These are phyloP conservation scores for Suhomyces maxii DNA, from an alignment of 1,139 yeast species.

Conservation along the genomic window DNA sequence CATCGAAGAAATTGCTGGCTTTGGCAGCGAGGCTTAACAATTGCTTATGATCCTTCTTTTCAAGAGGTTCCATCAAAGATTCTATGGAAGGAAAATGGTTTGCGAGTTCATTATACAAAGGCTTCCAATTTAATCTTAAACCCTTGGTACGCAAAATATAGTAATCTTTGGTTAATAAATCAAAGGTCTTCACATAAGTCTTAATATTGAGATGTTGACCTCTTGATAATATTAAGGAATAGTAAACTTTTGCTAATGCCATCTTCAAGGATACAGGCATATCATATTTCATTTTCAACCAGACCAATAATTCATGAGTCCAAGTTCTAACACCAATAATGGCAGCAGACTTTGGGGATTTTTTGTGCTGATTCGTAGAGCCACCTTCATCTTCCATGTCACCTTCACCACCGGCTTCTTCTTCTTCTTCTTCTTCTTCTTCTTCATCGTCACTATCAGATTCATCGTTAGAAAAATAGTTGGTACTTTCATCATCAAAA, in stretches of 20 bases:
- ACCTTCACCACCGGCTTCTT: constrained; percentile 28
- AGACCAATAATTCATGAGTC: constrained; percentile 83
- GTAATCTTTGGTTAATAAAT: constrained; percentile 53
- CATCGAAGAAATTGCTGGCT: constrained; percentile 48
- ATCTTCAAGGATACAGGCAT: constrained; percentile 70
- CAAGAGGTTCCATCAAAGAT: constrained; percentile 31
- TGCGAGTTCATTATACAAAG: constrained; percentile 40
- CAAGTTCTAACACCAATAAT: constrained; percentile 77
- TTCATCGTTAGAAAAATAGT: constrained; percentile 21
- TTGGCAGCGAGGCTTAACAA: constrained; percentile 47
- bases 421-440: constrained; percentile 24
- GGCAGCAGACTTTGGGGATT: constrained; percentile 68
- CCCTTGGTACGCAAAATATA: constrained; percentile 35
- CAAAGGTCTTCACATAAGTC: constrained; percentile 66
- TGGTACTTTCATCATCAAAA: constrained; percentile 22
- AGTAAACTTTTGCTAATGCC: constrained; percentile 68
- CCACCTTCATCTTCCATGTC: constrained; percentile 46
- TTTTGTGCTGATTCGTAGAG: constrained; percentile 49
- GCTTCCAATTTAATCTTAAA: constrained; percentile 53
- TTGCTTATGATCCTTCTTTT: constrained; percentile 44
- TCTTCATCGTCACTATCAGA: constrained; percentile 41
- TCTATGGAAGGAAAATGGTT: constrained; percentile 37
- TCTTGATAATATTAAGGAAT: constrained; percentile 68
- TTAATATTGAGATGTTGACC: constrained; percentile 69
- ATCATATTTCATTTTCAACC: constrained; percentile 79